Conservation (phyloP, 2,329 filamentous ascomycete genomes). For the Ampelomyces quisqualis region DNA sequence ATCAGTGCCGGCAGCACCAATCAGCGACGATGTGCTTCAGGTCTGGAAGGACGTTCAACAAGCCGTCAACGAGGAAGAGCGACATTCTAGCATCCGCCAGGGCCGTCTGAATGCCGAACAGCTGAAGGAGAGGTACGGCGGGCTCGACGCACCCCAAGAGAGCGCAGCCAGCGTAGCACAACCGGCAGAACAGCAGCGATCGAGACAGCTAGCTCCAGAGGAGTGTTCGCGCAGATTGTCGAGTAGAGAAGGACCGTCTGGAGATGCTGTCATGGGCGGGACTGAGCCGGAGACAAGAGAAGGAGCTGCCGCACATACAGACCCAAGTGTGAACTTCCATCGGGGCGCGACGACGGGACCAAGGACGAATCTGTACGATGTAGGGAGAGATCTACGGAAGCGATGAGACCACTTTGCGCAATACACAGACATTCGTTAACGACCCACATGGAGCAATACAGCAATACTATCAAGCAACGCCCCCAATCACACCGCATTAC, state of each 20-base stretch:
- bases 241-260: background rate
- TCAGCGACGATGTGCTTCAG: background rate
- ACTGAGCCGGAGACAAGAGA: background rate
- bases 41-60: background rate
- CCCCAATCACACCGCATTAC: no score
- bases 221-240: background rate
- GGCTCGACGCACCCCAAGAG: background rate
- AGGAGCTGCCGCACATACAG: background rate
- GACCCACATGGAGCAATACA: no score
- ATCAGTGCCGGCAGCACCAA: background rate
- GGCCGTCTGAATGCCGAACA: background rate
- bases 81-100: background rate
- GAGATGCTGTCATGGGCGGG: background rate
- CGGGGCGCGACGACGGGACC: no score
- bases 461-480: no score
- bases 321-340: background rate
- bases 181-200: background rate
- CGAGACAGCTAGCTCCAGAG: background rate
- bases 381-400: background rate
- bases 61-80: slow-evolving; percentile 1
- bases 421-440: no score
- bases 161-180: background rate
- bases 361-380: background rate
- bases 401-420: no score
- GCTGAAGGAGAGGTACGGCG: slow-evolving; percentile 1